Conservation (phyloP, 495 filamentous ascomycete genomes). For the Penicillium tannophilum region DNA sequence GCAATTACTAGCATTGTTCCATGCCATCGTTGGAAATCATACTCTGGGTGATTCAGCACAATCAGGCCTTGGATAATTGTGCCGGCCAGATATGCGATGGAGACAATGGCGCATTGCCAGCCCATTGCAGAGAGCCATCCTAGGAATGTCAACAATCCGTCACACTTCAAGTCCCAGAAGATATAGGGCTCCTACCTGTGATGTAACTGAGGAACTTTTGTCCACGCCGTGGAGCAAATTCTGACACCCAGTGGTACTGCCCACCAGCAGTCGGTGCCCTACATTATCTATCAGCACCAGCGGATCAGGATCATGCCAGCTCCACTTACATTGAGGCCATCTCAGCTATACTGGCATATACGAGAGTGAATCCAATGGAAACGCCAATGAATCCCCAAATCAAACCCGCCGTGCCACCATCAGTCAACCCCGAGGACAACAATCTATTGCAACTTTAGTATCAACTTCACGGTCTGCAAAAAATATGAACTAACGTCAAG, state of each 20-base stretch:
- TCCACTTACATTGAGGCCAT: constrained; percentile 57
- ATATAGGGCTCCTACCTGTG: constrained; percentile 40
- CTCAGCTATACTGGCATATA: constrained; percentile 60
- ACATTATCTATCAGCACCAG: constrained; percentile 30
- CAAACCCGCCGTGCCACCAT: constrained; percentile 60
- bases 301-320: background rate
- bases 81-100: constrained; percentile 57
- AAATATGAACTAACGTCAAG: constrained; percentile 37
- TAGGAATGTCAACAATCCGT: constrained; percentile 53
- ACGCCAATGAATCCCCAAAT: constrained; percentile 58
- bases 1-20: constrained; percentile 55
- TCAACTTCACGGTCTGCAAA: background rate
- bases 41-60: constrained; percentile 39
- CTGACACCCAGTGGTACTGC: constrained; percentile 60
- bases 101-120: constrained; percentile 62
- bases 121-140: constrained; percentile 45
- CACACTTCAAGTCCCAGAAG: constrained; percentile 25
- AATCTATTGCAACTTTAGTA: background rate
- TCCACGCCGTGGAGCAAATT: constrained; percentile 51
- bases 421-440: constrained; percentile 41
- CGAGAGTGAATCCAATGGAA: constrained; percentile 49
- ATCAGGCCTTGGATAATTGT: constrained; percentile 56
- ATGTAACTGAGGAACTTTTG: constrained; percentile 63
- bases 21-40: constrained; percentile 59
- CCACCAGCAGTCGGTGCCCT: constrained; percentile 57